Conservation (phyloP, 1,284 basidiomycete genomes). For the Apiotrichum sp. region DNA sequence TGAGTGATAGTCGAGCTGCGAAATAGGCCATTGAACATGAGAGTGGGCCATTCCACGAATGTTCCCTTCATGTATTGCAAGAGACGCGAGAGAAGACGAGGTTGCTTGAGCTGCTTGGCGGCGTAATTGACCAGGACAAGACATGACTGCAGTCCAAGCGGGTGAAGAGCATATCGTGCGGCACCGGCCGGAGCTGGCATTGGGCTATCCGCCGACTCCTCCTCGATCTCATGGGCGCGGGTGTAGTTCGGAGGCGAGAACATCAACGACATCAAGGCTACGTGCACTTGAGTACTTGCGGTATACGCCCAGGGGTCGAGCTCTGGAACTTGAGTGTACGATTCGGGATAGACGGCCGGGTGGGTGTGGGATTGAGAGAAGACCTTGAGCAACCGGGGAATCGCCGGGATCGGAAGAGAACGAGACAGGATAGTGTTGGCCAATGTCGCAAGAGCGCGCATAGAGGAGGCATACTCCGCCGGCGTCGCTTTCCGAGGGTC, state of each 20-base stretch:
- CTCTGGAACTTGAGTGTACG: conserved; percentile 15
- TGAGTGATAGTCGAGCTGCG: conserved; percentile 8
- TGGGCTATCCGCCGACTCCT: not conserved
- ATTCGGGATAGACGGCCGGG: conserved; percentile 40
- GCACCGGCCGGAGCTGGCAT: conserved; percentile 6
- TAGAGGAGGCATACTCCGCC: conserved; percentile 30
- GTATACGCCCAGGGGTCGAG: conserved; percentile 37
- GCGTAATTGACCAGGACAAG: conserved; percentile 36
- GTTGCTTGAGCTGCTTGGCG: conserved; percentile 21
- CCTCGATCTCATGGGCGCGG: conserved; percentile 7
- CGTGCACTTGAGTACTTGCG: conserved; percentile 43
- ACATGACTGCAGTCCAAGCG: conserved; percentile 31
- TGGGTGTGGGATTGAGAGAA: conserved; percentile 27
- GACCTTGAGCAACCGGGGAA: conserved; percentile 29
- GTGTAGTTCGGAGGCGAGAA: conserved; percentile 40
- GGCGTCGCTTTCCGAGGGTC: conserved; percentile 21
- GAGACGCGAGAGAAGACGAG: conserved; percentile 23
- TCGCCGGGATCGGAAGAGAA: conserved; percentile 39
- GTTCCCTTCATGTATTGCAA: conserved; percentile 29
- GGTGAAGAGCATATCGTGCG: conserved; percentile 30
- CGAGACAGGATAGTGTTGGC: conserved; percentile 44
- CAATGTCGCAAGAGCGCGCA: conserved; percentile 42
- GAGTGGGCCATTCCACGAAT: conserved; percentile 1
- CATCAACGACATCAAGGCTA: conserved; percentile 42
- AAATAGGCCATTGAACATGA: conserved; percentile 24